Conservation (phyloP, 73 alveolate species). For the Strombidium stylifer region DNA sequence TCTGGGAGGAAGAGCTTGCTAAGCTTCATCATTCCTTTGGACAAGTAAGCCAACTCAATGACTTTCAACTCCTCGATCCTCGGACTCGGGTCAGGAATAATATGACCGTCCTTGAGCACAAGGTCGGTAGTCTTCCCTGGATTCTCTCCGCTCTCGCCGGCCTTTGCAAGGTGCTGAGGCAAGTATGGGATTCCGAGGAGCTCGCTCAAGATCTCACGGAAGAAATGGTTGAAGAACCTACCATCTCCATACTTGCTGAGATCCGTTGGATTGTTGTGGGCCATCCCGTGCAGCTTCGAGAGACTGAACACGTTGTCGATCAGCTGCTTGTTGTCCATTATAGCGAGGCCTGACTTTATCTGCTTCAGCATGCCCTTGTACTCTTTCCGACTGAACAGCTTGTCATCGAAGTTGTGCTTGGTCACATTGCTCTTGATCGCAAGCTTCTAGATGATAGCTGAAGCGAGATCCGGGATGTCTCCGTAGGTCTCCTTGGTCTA, state of each 20-base stretch:
- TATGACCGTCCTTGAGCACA: too few species aligned
- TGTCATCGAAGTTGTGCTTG: background rate
- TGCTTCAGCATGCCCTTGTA: slow-evolving; percentile 26
- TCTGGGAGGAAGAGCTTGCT: slow-evolving; percentile 4
- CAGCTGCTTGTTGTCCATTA: slow-evolving; percentile 30
- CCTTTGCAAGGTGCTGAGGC: too few species aligned
- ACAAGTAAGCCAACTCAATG: slow-evolving; percentile 22
- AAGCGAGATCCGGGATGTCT: slow-evolving; percentile 35
- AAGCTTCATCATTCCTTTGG: slow-evolving; percentile 22
- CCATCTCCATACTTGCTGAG: too few species aligned
- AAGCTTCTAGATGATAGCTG: slow-evolving; percentile 33
- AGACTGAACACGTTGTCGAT: slow-evolving; percentile 42
- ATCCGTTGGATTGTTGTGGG: background rate
- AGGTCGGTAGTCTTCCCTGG: too few species aligned
- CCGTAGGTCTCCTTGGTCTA: slow-evolving; percentile 4
- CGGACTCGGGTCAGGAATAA: too few species aligned
- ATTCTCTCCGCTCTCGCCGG: too few species aligned
- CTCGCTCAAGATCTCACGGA: slow-evolving; percentile 7
- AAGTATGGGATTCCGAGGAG: too few species aligned
- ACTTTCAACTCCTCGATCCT: slow-evolving; percentile 17
- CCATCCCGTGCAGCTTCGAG: slow-evolving; percentile 28
- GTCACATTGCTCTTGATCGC: slow-evolving; percentile 20
- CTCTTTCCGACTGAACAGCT: slow-evolving; percentile 6
- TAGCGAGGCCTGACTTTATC: slow-evolving; percentile 10
- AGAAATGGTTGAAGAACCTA: slow-evolving; percentile 5